Evolutionary conservation across 2,329 filamentous ascomycete species (phyloP), one percentile per base, ranked within the genome.

Genomic region (Aspergillus niger): DNA sequence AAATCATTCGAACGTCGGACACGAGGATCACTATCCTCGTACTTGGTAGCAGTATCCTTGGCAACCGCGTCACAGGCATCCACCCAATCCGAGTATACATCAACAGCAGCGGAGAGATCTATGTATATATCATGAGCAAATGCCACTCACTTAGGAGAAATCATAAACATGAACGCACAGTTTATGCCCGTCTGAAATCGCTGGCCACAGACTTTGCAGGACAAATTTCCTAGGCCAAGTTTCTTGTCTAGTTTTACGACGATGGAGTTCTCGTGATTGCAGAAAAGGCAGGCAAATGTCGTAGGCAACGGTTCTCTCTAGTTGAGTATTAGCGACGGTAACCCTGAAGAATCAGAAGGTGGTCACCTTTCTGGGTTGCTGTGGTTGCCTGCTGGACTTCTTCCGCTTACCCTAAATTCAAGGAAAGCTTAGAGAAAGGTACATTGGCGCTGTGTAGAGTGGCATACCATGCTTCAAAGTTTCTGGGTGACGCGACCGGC

Each of bases 21-120:
- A 55, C 59, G 58, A 36, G 56, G 28, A 59, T 67, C 68, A 55
- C 44, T 62, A 36, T 65, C 67, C 56, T 74, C 73, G 49, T 75
- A 73, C 52, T 71, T 72, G 55, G 70, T 72, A 43, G 80, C 82
- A 20, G 82, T 81, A 62, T 87, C 82, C 71, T 90, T 88, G 15
- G 88, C 88, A 53, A 91, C 88, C 5, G 86, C 83, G 72, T 91
- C 89, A 73, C 89, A 91, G n/a, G 95, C 95, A 79, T 99, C 95
- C 65, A 99, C 91, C 95, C 95, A 99, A 77, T 98, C 95, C 36
- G 91, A 91, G 74, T 99, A 99, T 7, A 99, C 94, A 74, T 99
- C 95, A 50, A 99, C 92, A 0, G 92, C 86, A 13, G 91, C 91
- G 26, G 91, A 96, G 26, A 98, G 87, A 76, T 96, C 92, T 96